Base-by-base conservation (phyloP, 2,329 filamentous ascomycete genomes). In the Hymenoscyphus repandus region DNA sequence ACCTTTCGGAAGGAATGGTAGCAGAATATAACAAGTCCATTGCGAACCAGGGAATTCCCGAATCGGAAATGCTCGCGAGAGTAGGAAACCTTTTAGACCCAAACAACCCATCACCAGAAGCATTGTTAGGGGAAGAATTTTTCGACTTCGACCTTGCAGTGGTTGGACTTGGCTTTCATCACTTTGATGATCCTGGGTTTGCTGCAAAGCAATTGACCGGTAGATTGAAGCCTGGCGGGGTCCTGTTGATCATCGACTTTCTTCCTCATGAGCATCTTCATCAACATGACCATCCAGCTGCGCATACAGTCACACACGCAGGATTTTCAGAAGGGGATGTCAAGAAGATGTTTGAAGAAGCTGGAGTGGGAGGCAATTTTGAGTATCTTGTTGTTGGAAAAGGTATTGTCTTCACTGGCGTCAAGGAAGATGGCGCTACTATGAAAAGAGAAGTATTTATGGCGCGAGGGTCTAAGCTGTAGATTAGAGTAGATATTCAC, bases 1-100 rank as follows among this genome's bases (percentile, higher is more conserved):
- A 91, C 63, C 69, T 90, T 50, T 85, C 85, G 0, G 75, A 82
- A 55, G 80, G 80, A 53, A 90, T 90, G 86, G 77, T 88, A 5
- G 70, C 72, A 0, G 72, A 75, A 6, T 91, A 85, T 71, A 90
- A 90, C 63, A 68, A 70, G 10, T 74, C 77, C 22, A 82, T 80
- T 17, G 64, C 68, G 33, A 76, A 77, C 53, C 75, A 81, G 67
- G 80, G 78, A 2, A 68, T 83, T 18, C 56, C 69, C 1, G 53
- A 60, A 1, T 68, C 74, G 4, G 77, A 82, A 55, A 80, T 85
- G 74, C 66, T 66, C 53, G 82, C 79, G 17, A 68, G 76, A 49
- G 69, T 75, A 20, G 84, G 81, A 42, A 77, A 88, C 62, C 73
- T 88, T 6, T 66, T 79, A 30, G 69, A 70, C 50, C 62, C 71